Evolutionary conservation across 805 yeast species (phyloP).

Genomic region (Saccharomycopsis fibuligera): DNA sequence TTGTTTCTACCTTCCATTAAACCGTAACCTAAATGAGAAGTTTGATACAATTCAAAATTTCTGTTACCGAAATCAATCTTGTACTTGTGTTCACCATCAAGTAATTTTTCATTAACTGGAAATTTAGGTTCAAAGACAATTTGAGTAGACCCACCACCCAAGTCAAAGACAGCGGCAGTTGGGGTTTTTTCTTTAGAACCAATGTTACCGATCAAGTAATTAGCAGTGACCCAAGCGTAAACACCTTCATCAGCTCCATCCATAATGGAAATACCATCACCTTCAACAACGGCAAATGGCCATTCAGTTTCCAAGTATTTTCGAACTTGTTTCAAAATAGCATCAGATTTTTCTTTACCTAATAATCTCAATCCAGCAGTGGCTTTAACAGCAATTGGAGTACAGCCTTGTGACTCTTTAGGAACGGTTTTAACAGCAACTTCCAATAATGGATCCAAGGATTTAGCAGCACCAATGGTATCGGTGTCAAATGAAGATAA

Average conservation of each 20-base stretch:
- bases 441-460: constrained; percentile 76
- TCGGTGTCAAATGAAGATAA: constrained; percentile 79
- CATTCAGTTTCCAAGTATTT: constrained; percentile 67
- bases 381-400: constrained; percentile 95
- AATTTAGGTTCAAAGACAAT: constrained; percentile 95
- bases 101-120: constrained; percentile 50
- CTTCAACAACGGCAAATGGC: constrained; percentile 88
- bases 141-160: constrained; percentile 98
- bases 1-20: constrained; percentile 89
- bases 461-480: constrained; percentile 78
- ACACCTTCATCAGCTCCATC: constrained; percentile 97
- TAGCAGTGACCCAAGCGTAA: constrained; percentile 97
- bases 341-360: constrained; percentile 66
- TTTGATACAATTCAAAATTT: constrained; percentile 79
- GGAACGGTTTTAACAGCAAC: constrained; percentile 78
- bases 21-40: constrained; percentile 93
- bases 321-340: constrained; percentile 72
- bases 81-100: constrained; percentile 85
- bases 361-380: constrained; percentile 92
- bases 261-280: constrained; percentile 88
- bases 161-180: constrained; percentile 95
- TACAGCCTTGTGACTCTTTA: constrained; percentile 59
- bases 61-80: constrained; percentile 74
- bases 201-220: constrained; percentile 87
- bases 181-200: constrained; percentile 67